These are phyloP conservation scores for Pseudogymnoascus sp. DNA, from an alignment of 2,329 filamentous ascomycete genomes.

Conservation along the genomic window DNA sequence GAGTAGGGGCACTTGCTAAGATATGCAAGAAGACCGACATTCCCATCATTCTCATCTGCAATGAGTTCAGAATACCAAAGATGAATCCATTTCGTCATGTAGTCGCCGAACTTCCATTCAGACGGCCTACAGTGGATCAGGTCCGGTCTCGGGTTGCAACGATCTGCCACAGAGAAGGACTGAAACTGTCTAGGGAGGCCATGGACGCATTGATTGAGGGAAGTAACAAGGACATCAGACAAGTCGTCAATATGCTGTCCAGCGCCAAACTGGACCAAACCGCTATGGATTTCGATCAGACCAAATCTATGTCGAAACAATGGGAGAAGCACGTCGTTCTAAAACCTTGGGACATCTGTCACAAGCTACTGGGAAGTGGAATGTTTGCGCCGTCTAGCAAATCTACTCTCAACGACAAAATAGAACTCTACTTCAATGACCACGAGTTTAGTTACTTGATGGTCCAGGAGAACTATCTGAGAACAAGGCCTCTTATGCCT, in stretches of 20 bases:
- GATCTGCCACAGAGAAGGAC: constrained; percentile 82
- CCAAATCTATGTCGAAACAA: constrained; percentile 90
- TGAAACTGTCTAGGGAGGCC: constrained; percentile 76
- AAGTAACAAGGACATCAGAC: constrained; percentile 89
- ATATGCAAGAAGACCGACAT: constrained; percentile 93
- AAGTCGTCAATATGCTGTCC: constrained; percentile 97
- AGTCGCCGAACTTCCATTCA: constrained; percentile 78
- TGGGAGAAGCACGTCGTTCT: constrained; percentile 98
- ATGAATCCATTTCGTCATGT: constrained; percentile 96
- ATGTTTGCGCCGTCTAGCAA: constrained; percentile 80
- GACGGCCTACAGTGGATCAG: constrained; percentile 81
- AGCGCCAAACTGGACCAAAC: constrained; percentile 83
- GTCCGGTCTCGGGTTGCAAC: constrained; percentile 90
- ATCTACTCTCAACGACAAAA: constrained; percentile 89
- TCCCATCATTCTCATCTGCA: constrained; percentile 95
- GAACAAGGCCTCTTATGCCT: constrained; percentile 61
- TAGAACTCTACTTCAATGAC: constrained; percentile 98
- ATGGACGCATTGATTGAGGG: constrained; percentile 93
- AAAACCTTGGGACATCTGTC: constrained; percentile 96
- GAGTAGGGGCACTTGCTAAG: constrained; percentile 87
- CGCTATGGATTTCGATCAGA: constrained; percentile 73
- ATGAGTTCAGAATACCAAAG: constrained; percentile 84
- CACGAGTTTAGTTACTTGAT: constrained; percentile 96
- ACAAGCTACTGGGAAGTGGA: constrained; percentile 81
- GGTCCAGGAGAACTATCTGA: constrained; percentile 96